Conservation (phyloP, 2,329 filamentous ascomycete species). For the Bisporella sp. region DNA sequence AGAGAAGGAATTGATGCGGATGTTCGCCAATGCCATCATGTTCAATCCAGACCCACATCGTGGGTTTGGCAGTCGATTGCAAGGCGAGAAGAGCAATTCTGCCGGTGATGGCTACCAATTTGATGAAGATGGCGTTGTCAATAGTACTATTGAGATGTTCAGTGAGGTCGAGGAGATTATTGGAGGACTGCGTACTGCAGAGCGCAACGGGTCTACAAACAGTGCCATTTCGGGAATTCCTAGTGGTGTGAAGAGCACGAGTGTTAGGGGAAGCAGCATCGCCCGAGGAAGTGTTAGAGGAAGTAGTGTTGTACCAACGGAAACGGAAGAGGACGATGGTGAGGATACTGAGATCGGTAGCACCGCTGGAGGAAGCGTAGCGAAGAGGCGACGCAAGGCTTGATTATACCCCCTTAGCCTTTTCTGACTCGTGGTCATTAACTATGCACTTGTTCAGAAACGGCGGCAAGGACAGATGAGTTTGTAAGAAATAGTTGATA, state of each 20-base stretch:
- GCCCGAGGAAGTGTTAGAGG: slow-evolving; percentile 1
- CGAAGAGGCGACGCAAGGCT: slow-evolving; percentile 20
- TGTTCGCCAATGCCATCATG: slow-evolving; percentile 98
- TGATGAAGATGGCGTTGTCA: slow-evolving; percentile 80
- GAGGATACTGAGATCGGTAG: slow-evolving; percentile 20
- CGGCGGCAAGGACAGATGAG: too few species aligned
- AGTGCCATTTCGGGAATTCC: slow-evolving; percentile 7
- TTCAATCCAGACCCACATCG: slow-evolving; percentile 82
- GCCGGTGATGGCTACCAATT: slow-evolving; percentile 50
- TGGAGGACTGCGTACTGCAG: slow-evolving; percentile 22
- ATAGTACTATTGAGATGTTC: slow-evolving; percentile 85
- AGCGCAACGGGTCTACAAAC: slow-evolving; percentile 16
- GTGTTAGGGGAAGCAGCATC: slow-evolving; percentile 14
- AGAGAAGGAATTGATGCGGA: slow-evolving; percentile 87
- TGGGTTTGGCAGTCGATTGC: slow-evolving; percentile 47
- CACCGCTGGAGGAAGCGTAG: slow-evolving; percentile 12
- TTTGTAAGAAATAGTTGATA: too few species aligned
- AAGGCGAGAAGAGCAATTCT: slow-evolving; percentile 30
- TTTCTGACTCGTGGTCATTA: too few species aligned
- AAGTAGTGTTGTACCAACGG: background rate
- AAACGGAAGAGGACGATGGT: slow-evolving; percentile 11
- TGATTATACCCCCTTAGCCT: background rate
- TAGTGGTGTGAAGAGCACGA: background rate
- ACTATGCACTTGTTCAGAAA: too few species aligned
- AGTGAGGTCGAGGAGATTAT: slow-evolving; percentile 63